Evolutionary conservation across 1,139 yeast species (phyloP).

Genomic region (Zygosaccharomyces sapae): DNA sequence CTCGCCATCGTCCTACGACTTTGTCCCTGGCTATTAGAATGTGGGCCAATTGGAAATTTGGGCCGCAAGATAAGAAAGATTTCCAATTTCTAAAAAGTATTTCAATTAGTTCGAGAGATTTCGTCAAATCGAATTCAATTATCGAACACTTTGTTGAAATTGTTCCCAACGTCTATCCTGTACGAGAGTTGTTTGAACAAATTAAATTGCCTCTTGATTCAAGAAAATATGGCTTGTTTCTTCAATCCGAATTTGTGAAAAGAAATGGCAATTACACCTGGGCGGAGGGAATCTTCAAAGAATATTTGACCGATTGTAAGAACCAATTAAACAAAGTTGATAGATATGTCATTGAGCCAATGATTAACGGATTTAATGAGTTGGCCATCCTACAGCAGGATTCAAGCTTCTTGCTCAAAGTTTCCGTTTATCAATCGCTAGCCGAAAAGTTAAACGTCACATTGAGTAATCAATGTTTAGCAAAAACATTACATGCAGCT

Average conservation of each 20-base stretch:
- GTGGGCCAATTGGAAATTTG: constrained; percentile 22
- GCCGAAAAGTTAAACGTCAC: constrained; percentile 11
- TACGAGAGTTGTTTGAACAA: constrained; percentile 23
- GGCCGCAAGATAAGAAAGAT: constrained; percentile 12
- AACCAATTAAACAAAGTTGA: constrained; percentile 14
- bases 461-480: constrained; percentile 14
- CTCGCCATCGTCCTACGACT: constrained; percentile 17
- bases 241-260: constrained; percentile 27
- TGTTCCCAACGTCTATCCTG: constrained; percentile 22
- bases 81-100: constrained; percentile 24
- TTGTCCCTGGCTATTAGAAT: constrained; percentile 26
- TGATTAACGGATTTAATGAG: constrained; percentile 24
- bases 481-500: constrained; percentile 17
- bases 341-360: constrained; percentile 20
- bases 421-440: constrained; percentile 11
- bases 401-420: constrained; percentile 14
- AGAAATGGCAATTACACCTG: constrained; percentile 19
- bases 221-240: constrained; percentile 22
- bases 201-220: constrained; percentile 21
- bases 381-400: constrained; percentile 14
- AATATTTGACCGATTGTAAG: constrained; percentile 14
- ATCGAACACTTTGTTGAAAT: constrained; percentile 23
- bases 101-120: constrained; percentile 17
- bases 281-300: constrained; percentile 29
- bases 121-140: constrained; percentile 17